These are phyloP conservation scores for Rhizopogon sp. DNA, from an alignment of 768 basidiomycete genomes.

Conservation along the genomic window DNA sequence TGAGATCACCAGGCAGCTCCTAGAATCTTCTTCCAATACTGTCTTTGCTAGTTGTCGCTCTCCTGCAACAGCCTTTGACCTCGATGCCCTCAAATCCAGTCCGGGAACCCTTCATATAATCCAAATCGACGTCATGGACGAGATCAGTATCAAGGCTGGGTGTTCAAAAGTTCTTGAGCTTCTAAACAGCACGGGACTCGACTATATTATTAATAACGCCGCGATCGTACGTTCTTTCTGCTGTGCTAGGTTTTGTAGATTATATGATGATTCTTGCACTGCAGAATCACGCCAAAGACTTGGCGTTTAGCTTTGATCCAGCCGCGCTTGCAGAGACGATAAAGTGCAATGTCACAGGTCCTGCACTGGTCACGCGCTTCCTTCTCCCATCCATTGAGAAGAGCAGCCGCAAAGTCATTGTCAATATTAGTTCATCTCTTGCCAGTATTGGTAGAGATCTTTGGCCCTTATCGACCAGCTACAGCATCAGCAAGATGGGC, in stretches of 20 bases:
- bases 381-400: constrained; percentile 31
- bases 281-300: constrained; percentile 19
- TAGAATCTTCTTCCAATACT: constrained; percentile 9
- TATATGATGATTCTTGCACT: not conserved
- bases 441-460: constrained; percentile 22
- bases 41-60: constrained; percentile 20
- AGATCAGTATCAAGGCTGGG: constrained; percentile 21
- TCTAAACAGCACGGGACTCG: constrained; percentile 23
- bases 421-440: constrained; percentile 30
- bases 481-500: constrained; percentile 11
- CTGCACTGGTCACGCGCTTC: constrained; percentile 27
- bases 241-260: not conserved
- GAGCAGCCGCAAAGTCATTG: constrained; percentile 26
- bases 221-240: constrained; percentile 25
- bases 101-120: constrained; percentile 28
- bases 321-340: constrained; percentile 14
- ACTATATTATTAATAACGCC: constrained; percentile 37
- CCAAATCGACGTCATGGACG: constrained; percentile 24
- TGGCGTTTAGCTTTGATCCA: constrained; percentile 19
- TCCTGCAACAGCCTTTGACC: constrained; percentile 13
- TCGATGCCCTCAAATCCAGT: constrained; percentile 12
- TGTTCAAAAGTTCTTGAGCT: constrained; percentile 16
- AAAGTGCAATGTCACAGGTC: constrained; percentile 28
- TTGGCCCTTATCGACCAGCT: constrained; percentile 1
- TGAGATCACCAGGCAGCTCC: constrained; percentile 9